A percentile compares a stretch with the other conserved stretches of the same genome.
Evolutionary conservation across 2,329 filamentous ascomycete genomes (phyloP).

Genomic region (Ophidiomyces ophidiicola): DNA sequence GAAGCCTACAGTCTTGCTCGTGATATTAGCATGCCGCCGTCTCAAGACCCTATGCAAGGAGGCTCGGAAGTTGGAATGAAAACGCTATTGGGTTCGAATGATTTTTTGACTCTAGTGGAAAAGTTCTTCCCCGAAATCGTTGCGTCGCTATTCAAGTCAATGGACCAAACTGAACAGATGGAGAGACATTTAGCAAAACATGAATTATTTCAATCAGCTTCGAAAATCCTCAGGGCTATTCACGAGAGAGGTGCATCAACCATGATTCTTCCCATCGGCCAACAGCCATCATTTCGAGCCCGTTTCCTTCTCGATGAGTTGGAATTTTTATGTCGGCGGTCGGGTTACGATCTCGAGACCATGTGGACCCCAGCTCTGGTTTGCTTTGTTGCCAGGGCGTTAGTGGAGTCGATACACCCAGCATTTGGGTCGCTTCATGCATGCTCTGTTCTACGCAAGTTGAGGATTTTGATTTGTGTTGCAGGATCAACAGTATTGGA

Average conservation of each 20-base stretch:
- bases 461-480: constrained; percentile 68
- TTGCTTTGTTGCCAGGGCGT: constrained; percentile 58
- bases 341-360: constrained; percentile 49
- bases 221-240: constrained; percentile 56
- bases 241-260: constrained; percentile 54
- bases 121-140: constrained; percentile 65
- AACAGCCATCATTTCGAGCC: constrained; percentile 76
- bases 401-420: constrained; percentile 69
- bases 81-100: constrained; percentile 54
- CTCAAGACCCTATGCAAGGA: constrained; percentile 36
- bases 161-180: constrained; percentile 64
- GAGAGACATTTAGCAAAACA: constrained; percentile 55
- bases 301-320: constrained; percentile 66
- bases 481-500: constrained; percentile 59
- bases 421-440: constrained; percentile 78
- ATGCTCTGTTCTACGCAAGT: constrained; percentile 73
- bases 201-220: constrained; percentile 47
- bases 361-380: constrained; percentile 69
- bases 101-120: constrained; percentile 52
- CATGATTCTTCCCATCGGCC: constrained; percentile 56
- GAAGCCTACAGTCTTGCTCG: constrained; percentile 75
- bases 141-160: constrained; percentile 60
- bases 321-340: constrained; percentile 62
- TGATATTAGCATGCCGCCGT: constrained; percentile 46
- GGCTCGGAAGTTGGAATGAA: constrained; percentile 55